Base-by-base conservation (phyloP, 2,329 filamentous ascomycete species). In the Colletotrichum sp. region DNA sequence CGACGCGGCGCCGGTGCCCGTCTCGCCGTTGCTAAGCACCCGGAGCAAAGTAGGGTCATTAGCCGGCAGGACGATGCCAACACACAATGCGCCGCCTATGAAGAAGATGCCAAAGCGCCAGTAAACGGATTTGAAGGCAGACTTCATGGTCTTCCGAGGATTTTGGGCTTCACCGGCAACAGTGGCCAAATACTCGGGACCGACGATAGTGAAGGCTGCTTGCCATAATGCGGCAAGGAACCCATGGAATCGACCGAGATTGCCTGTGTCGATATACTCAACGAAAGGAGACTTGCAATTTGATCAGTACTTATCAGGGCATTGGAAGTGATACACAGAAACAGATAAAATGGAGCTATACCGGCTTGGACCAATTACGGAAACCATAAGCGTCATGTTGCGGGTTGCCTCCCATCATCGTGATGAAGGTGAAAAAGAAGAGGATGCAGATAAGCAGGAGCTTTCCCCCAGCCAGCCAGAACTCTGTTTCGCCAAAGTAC, bases 41-140 rank as follows among this genome's bases (percentile, higher is more conserved):
- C 15, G 22, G 16, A 65, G n/a, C 16, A 75, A 15, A 3, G 48
- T 66, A 9, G 72, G 48, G 5, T 71, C 68, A 75, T 94, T 90
- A 81, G 92, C 92, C 5, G 93, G 88, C 65, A 95, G 88, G 63
- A 94, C 83, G 64, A 95, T 93, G 22, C 92, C 93, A 28, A 94
- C 90, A 32, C 88, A 89, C 2, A 96, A 86, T 3, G 93, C 91
- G 7, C 93, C 93, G 4, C 94, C 88, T 28, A 95, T 89, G 84
- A 95, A 95, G 84, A 95, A 95, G 18, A 92, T 84, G 3, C 91
- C 93, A 66, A 95, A 89, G 60, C 94, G 91, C 82, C 92, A 94
- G 84, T 95, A 95, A 8, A 95, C 92, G 1, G 92, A 92, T 80
- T 94, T 95, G 85, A 91, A 95, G 2, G 94, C 94, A 63, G 89